Evolutionary conservation across 345 rosid species (phyloP).

Genomic region (Psidium guajava): DNA sequence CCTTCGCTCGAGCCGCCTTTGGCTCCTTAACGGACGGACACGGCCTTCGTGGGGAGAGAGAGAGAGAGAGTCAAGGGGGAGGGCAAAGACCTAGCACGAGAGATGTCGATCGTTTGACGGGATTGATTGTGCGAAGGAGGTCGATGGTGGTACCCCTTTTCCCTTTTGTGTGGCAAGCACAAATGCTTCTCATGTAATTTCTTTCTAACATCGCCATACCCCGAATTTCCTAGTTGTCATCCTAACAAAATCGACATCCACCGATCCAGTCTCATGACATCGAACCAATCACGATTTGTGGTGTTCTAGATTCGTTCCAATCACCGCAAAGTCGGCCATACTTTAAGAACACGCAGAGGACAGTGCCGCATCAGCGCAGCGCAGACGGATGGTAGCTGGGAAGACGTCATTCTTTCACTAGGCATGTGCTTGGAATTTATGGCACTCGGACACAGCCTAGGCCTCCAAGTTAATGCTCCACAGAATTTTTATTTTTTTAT

Average conservation of each 20-base stretch:
- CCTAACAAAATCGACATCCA: too few relatives aligned
- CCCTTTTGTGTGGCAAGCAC: too few relatives aligned
- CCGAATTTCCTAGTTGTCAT: too few relatives aligned
- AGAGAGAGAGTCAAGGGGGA: background rate
- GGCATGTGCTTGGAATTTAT: background rate
- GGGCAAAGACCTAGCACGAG: background rate
- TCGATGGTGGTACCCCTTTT: too few relatives aligned
- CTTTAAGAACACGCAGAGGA: background rate
- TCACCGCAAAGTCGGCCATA: background rate
- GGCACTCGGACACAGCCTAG: background rate
- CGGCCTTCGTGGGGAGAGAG: background rate
- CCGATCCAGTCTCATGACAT: background rate
- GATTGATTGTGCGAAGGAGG: too few relatives aligned
- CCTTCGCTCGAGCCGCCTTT: background rate
- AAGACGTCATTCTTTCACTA: background rate
- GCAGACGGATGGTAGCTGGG: background rate
- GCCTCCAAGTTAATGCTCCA: background rate
- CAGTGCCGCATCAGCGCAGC: background rate
- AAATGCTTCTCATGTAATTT: too few relatives aligned
- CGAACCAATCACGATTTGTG: background rate
- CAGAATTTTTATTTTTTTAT: too few relatives aligned
- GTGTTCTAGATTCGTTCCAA: background rate
- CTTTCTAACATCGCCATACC: too few relatives aligned
- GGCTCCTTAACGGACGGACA: background rate
- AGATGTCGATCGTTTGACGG: too few relatives aligned